Evolutionary conservation across 2,329 filamentous ascomycete species (phyloP), one percentile per base, ranked within the genome.

Genomic region (Chrysoporthe cubensis): DNA sequence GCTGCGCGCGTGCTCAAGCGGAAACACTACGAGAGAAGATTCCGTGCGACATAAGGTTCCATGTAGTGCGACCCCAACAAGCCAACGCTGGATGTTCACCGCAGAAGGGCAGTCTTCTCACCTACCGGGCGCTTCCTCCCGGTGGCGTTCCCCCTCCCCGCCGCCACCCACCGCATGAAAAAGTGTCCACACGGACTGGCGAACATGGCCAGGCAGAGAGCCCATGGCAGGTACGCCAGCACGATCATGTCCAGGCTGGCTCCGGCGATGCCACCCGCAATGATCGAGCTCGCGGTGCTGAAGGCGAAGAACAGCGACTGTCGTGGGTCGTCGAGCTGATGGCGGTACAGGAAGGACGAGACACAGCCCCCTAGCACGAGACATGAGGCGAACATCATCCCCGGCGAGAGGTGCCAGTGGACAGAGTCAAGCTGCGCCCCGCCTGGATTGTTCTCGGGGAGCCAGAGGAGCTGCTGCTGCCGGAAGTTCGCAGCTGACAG

Each of bases 291-390:
- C 3, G 71, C 62, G 7, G 77, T 71, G 7, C 72, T 68, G 6
- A 75, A 43, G 5, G 75, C 34, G 54, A 78, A 78, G 9, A 80
- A 71, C 16, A 74, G 66, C 11, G 73, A 70, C 66, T 80, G 79
- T 34, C 73, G 74, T 32, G 62, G 71, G 58, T 80, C 77, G 37
- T 71, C 37, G 8, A 70, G 72, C 57, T 78, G 76, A 18, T 74
- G 73, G 43, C 78, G 74, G 46, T 79, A 77, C 1, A 73, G 70
- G 65, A 78, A 80, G 0, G 78, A 79, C 13, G 78, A 79, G 9
- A 79, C 75, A 6, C 76, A 75, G 54, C 73, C 78, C 7, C 79
- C 79, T 26, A 80, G 75, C 3, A 77, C 66, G 18, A 80, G 62
- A 66, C 76, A 79, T 13, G 76, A 76, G 32, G 64, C 69, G 16